Evolutionary conservation across 2,329 filamentous ascomycete species (phyloP).

Genomic region (Zarea fungicola): DNA sequence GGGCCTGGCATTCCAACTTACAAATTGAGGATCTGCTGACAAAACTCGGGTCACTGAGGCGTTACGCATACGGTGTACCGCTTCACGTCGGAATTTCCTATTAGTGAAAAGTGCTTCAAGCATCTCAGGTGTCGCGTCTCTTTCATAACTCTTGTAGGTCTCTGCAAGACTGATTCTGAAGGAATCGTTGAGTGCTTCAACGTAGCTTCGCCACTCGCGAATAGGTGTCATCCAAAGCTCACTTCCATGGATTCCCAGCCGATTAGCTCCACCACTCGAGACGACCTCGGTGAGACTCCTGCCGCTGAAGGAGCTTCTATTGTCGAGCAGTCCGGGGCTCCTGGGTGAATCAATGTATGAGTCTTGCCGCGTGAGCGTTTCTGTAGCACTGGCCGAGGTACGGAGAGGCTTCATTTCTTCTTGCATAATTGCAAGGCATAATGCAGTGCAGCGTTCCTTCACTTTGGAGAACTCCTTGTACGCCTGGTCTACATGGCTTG

Average conservation of each 20-base stretch:
- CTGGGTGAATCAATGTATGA: slow-evolving; percentile 27
- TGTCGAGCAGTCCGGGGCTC: slow-evolving; percentile 28
- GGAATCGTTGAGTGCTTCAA: slow-evolving; percentile 37
- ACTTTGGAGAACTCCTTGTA: slow-evolving; percentile 41
- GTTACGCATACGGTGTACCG: slow-evolving; percentile 42
- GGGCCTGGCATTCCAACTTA: slow-evolving; percentile 18
- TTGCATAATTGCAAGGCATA: slow-evolving; percentile 36
- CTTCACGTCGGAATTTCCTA: slow-evolving; percentile 35
- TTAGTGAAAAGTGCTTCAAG: slow-evolving; percentile 38
- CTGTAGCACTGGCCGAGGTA: slow-evolving; percentile 18
- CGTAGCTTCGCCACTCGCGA: slow-evolving; percentile 39
- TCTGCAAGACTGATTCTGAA: slow-evolving; percentile 36
- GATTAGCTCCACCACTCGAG: slow-evolving; percentile 21
- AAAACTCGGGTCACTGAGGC: slow-evolving; percentile 37
- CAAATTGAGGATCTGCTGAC: slow-evolving; percentile 40
- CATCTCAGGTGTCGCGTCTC: slow-evolving; percentile 37
- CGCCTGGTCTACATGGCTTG: slow-evolving; percentile 37
- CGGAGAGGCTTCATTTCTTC: slow-evolving; percentile 32
- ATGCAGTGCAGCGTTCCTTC: slow-evolving; percentile 33
- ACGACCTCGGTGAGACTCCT: slow-evolving; percentile 30
- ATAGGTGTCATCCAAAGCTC: slow-evolving; percentile 35
- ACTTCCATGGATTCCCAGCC: slow-evolving; percentile 17
- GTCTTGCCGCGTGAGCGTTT: slow-evolving; percentile 22
- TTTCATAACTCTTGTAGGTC: slow-evolving; percentile 42
- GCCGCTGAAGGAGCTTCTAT: slow-evolving; percentile 34